Evolutionary conservation across 352 stramenopile genomes (phyloP).

Genomic region (Pythium phragmitis): DNA sequence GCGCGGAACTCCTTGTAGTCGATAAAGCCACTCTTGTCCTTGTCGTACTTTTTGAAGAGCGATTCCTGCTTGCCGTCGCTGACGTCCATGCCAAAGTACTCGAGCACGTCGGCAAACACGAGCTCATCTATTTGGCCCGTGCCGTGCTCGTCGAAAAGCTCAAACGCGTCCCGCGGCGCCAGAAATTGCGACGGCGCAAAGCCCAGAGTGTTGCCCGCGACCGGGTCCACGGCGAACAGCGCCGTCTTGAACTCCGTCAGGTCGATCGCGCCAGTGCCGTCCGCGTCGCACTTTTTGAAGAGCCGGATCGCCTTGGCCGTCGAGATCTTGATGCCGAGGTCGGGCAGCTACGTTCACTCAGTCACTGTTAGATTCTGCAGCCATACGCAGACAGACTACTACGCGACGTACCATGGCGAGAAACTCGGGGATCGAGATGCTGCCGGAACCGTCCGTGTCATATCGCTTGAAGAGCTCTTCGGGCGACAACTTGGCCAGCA

Average conservation of each 20-base stretch:
- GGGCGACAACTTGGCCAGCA: conserved; percentile 65
- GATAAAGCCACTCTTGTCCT: conserved; percentile 89
- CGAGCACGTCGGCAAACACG: conserved; percentile 93
- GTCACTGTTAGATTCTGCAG: no score
- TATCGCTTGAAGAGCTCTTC: conserved; percentile 93
- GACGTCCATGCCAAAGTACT: conserved; percentile 90
- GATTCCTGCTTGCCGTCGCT: conserved; percentile 90
- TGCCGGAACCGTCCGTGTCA: conserved; percentile 86
- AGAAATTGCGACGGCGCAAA: conserved; percentile 87
- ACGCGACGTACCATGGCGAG: conserved; percentile 54
- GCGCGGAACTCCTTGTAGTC: conserved; percentile 94
- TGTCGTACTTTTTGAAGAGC: conserved; percentile 93
- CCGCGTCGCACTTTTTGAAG: conserved; percentile 90
- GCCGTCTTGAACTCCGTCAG: conserved; percentile 93
- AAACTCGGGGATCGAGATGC: conserved; percentile 92
- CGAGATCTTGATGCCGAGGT: conserved; percentile 86
- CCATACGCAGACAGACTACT: no score
- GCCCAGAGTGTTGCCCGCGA: conserved; percentile 70
- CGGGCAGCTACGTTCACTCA: conserved; percentile 56
- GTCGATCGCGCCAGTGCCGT: conserved; percentile 90
- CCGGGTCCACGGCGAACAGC: conserved; percentile 90
- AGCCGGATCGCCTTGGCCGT: conserved; percentile 89
- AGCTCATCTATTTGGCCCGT: conserved; percentile 91
- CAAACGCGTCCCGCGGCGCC: conserved; percentile 87
- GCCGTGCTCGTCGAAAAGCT: conserved; percentile 90